Conservation (phyloP, 768 basidiomycete species). For the Boletus rex-veris region DNA sequence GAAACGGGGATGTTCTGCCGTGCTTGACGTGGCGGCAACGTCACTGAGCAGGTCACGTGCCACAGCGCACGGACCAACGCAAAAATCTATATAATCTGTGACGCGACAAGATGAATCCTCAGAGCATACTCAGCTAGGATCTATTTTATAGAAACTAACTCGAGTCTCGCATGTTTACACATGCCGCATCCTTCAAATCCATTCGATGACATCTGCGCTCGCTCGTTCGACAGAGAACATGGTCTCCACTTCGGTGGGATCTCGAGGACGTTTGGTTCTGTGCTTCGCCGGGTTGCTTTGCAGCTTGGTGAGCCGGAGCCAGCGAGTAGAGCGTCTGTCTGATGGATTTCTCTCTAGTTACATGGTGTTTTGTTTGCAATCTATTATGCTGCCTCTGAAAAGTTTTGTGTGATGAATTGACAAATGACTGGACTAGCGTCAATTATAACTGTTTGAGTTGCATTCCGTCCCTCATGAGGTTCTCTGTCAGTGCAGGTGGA, state of each 20-base stretch:
- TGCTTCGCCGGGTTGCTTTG: constrained; percentile 24
- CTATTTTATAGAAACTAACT: constrained; percentile 77
- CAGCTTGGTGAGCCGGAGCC: constrained; percentile 31
- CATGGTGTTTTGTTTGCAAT: neutral
- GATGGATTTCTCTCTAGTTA: constrained; percentile 42
- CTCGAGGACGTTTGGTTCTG: constrained; percentile 65
- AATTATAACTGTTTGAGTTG: neutral
- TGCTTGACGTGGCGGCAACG: too few species aligned
- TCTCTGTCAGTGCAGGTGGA: neutral
- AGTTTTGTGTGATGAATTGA: neutral
- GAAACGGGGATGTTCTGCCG: too few species aligned
- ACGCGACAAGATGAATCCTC: constrained; percentile 29
- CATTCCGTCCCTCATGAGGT: constrained; percentile 7
- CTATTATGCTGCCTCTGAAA: neutral
- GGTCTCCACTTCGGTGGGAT: constrained; percentile 33
- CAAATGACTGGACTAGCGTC: too few species aligned
- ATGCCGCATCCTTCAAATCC: constrained; percentile 71
- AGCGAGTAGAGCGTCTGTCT: constrained; percentile 62
- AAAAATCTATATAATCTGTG: constrained; percentile 33
- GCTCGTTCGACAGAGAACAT: constrained; percentile 70
- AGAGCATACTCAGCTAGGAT: constrained; percentile 82
- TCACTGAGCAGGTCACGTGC: constrained; percentile 18
- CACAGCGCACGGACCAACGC: constrained; percentile 34
- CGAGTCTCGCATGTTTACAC: constrained; percentile 78
- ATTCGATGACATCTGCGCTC: constrained; percentile 65